Base-by-base conservation (phyloP, 805 yeast species). In the Yamadazyma ubonensis region DNA sequence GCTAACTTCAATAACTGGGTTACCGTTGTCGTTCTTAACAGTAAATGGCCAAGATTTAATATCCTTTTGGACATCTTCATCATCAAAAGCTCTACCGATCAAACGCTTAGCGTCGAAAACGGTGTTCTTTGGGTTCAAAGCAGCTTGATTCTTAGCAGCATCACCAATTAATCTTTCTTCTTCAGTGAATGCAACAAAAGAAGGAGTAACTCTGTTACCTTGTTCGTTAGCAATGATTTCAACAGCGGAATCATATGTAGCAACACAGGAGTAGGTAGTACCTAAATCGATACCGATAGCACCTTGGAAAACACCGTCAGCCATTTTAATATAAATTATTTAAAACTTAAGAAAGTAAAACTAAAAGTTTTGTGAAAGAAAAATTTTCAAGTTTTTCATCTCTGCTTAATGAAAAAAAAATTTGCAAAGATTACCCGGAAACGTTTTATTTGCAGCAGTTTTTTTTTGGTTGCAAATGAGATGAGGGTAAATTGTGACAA, bases 231-330 rank as follows among this genome's bases (percentile, higher is more conserved):
- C 75, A 59, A 69, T 69, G 54, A 69, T 69, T 59, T 69, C 75
- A 53, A 69, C 75, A 47, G 73, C 73, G 51, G 70, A 63, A 62
- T 67, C 73, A 59, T 59, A 68, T 54, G 73, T 67, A 59, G 75
- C 75, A 55, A 69, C 75, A 69, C 75, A 69, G 53, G 75, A 69
- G 66, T 69, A 69, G 50, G 75, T 69, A 42, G 75, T 69, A 69
- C 75, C 75, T 67, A 69, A 69, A 67, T 69, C 75, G 67, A 69
- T 69, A 67, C 75, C 75, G 59, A 69, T 69, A 65, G 73, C 73
- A 85, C 97, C 97, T 82, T 90, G 93, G 84, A 86, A 89, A 78
- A 89, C 93, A 84, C 96, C 96, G 81, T 89, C 96, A 83, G 90
- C 86, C 90, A 83, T 83, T 72, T 72, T 75, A 31, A 29, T 26